These are phyloP conservation scores for Penicillium herquei DNA, from an alignment of 495 filamentous ascomycete species.

Conservation along the genomic window DNA sequence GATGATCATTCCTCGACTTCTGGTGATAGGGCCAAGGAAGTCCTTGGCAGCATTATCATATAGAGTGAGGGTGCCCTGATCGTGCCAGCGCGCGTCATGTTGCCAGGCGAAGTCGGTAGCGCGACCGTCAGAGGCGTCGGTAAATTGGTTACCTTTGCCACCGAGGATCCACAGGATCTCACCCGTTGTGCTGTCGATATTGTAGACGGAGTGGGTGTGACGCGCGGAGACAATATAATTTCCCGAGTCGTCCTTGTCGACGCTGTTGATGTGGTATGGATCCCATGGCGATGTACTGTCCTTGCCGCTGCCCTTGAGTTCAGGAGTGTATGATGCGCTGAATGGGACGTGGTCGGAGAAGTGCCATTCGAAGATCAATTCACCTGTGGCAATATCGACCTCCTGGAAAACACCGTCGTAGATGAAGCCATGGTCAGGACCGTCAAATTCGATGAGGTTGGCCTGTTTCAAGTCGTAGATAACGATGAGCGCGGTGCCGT, in stretches of 20 bases:
- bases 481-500: background rate
- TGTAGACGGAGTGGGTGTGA: conserved; percentile 43
- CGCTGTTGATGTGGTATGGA: conserved; percentile 58
- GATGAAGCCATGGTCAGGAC: conserved; percentile 38
- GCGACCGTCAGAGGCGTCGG: conserved; percentile 34
- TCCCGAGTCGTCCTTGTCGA: conserved; percentile 52
- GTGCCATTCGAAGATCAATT: conserved; percentile 42
- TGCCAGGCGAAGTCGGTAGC: conserved; percentile 52
- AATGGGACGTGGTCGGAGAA: conserved; percentile 28
- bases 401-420: conserved; percentile 42
- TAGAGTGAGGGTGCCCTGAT: conserved; percentile 39
- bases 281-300: conserved; percentile 29
- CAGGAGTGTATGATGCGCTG: conserved; percentile 17
- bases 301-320: conserved; percentile 17
- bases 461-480: background rate
- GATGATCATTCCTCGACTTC: conserved; percentile 30
- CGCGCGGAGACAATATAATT: conserved; percentile 55
- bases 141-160: conserved; percentile 47
- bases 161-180: conserved; percentile 54
- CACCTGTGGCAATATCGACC: conserved; percentile 37
- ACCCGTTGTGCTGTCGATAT: conserved; percentile 48
- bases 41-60: conserved; percentile 47
- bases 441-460: background rate
- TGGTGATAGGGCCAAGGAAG: conserved; percentile 17
- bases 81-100: conserved; percentile 49